A percentile compares a stretch with the other conserved stretches of the same genome.
Evolutionary conservation across 306 rosid genomes (phyloP).

Genomic region (Spatholobus suberectus): DNA sequence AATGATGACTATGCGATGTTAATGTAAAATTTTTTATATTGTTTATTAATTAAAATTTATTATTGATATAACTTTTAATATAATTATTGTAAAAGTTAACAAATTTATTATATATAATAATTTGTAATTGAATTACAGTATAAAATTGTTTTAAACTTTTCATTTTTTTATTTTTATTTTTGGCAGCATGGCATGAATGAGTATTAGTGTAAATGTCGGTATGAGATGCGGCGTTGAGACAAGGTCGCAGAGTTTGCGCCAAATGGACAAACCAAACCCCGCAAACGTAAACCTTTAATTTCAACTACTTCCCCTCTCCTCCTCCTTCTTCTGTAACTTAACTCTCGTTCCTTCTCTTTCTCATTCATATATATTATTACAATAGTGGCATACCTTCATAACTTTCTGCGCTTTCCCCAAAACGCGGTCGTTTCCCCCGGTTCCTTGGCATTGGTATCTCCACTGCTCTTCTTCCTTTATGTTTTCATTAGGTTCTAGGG

Average conservation of each 20-base stretch:
- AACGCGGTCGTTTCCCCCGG: slow-evolving; percentile 29
- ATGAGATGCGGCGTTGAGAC: slow-evolving; percentile 1
- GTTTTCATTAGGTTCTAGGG: slow-evolving; percentile 33
- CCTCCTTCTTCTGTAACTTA: background rate
- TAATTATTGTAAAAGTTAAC: too few species aligned
- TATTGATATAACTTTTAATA: too few species aligned
- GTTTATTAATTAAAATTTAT: too few species aligned
- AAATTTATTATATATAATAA: too few species aligned
- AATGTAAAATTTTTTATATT: too few species aligned
- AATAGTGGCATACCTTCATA: background rate
- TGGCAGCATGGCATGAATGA: background rate
- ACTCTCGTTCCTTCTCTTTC: background rate
- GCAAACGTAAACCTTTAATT: slow-evolving; percentile 24
- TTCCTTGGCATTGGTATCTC: slow-evolving; percentile 13
- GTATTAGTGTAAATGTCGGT: background rate
- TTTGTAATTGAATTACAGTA: too few species aligned
- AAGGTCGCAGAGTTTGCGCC: slow-evolving; percentile 47
- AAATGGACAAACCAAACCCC: slow-evolving; percentile 27
- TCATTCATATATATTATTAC: background rate
- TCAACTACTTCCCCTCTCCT: background rate
- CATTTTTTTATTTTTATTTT: background rate
- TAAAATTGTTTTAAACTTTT: too few species aligned
- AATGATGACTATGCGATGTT: too few species aligned
- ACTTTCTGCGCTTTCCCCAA: background rate
- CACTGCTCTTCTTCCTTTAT: slow-evolving; percentile 16